Evolutionary conservation across 2,329 filamentous ascomycete genomes (phyloP).

Genomic region (Chaetothyriales sp.): DNA sequence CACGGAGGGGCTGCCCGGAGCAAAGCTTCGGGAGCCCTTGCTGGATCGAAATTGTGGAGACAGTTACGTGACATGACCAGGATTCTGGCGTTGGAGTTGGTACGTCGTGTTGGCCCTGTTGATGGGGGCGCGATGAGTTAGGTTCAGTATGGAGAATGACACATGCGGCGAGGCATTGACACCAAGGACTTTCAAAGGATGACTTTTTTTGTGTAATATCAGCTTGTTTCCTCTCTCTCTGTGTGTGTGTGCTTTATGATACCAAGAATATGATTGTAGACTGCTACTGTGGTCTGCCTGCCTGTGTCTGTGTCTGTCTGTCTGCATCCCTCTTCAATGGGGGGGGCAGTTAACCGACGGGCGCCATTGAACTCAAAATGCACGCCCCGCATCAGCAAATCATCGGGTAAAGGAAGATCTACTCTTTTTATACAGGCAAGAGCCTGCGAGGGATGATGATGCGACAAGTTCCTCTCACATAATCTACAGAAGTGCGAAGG

Average conservation of each 20-base stretch:
- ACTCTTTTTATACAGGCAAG: too few relatives aligned
- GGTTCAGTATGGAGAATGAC: background rate
- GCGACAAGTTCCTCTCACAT: too few relatives aligned
- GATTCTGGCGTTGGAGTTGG: background rate
- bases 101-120: background rate
- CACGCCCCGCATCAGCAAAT: too few relatives aligned
- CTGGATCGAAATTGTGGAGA: background rate
- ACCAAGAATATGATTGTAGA: background rate
- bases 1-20: background rate
- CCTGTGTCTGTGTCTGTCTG: too few relatives aligned
- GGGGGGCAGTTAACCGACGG: too few relatives aligned
- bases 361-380: too few relatives aligned
- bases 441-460: too few relatives aligned
- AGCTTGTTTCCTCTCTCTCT: background rate
- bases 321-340: too few relatives aligned
- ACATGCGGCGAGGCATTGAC: background rate
- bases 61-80: background rate
- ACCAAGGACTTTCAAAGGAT: background rate
- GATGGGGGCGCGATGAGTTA: background rate
- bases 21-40: background rate
- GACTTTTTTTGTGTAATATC: background rate
- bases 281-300: too few relatives aligned
- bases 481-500: too few relatives aligned
- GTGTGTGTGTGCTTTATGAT: background rate
- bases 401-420: too few relatives aligned